A percentile compares a stretch with the other conserved stretches of the same genome.
phyloP scores from a whole-genome alignment of 2,329 filamentous ascomycete genomes.

The Monilinia polystroma region DNA sequence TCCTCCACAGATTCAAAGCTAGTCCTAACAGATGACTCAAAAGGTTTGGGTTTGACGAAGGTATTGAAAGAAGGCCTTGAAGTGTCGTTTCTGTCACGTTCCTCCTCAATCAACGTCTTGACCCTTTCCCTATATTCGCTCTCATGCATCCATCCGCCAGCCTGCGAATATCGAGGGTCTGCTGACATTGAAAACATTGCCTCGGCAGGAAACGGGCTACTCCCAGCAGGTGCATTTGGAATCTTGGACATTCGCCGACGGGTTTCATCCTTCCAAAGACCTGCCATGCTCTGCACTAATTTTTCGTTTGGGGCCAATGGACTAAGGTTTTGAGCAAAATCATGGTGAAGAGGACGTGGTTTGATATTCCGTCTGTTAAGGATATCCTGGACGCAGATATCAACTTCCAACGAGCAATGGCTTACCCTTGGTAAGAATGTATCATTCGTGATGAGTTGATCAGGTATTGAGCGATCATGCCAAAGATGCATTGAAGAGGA shows the following conservation, averaged over 20 bases:
- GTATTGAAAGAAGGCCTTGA: conserved; percentile 58
- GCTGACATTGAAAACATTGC: conserved; percentile 87
- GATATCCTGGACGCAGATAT: conserved; percentile 86
- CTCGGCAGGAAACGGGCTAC: conserved; percentile 77
- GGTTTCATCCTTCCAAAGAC: conserved; percentile 88
- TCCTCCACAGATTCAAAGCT: conserved; percentile 82
- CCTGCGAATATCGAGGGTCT: conserved; percentile 67
- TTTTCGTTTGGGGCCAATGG: conserved; percentile 69
- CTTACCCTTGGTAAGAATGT: conserved; percentile 71
- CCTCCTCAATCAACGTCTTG: conserved; percentile 60
- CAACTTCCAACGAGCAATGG: conserved; percentile 85
- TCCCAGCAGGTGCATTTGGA: conserved; percentile 60
- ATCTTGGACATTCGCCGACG: conserved; percentile 72
- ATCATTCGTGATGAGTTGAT: conserved; percentile 59
- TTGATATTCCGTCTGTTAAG: conserved; percentile 75
- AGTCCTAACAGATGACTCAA: conserved; percentile 66
- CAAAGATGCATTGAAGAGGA: conserved; percentile 65
- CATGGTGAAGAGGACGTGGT: conserved; percentile 78
- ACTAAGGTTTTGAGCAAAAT: conserved; percentile 72
- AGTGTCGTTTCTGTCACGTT: conserved; percentile 52
- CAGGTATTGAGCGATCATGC: conserved; percentile 72
- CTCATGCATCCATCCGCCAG: conserved; percentile 91
- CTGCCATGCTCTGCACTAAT: conserved; percentile 89
- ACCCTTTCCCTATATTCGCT: conserved; percentile 73
- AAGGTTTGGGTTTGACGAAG: conserved; percentile 57